Evolutionary conservation across 345 rosid species (phyloP).

Genomic region (Lepidium sativum): DNA sequence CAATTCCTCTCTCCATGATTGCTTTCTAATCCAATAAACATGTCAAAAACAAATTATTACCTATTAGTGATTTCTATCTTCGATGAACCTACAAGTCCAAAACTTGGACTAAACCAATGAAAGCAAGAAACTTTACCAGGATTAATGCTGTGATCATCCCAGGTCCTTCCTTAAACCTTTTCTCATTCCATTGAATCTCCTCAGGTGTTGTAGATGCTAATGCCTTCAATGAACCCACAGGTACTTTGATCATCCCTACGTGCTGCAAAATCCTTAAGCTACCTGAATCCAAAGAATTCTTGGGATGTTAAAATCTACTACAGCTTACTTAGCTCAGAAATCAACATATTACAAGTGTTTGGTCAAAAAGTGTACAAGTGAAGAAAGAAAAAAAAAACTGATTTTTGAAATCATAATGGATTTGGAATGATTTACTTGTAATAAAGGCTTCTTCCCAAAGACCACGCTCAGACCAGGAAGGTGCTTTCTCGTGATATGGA

Average conservation of each 20-base stretch:
- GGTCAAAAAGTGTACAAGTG: background rate
- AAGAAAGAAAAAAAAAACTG: background rate
- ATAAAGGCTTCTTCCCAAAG: constrained; percentile 73
- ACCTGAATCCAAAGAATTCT: constrained; percentile 30
- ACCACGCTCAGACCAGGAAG: constrained; percentile 50
- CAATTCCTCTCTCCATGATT: constrained; percentile 43
- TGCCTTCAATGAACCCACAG: constrained; percentile 34
- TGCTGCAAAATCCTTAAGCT: constrained; percentile 74
- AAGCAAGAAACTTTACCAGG: constrained; percentile 34
- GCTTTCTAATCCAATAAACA: constrained; percentile 33
- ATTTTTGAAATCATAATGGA: background rate
- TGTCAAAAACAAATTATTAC: background rate
- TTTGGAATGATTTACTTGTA: constrained; percentile 39
- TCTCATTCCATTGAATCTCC: constrained; percentile 58
- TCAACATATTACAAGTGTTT: background rate
- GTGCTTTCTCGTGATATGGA: constrained; percentile 50
- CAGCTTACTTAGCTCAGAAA: background rate
- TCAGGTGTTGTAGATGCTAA: constrained; percentile 31
- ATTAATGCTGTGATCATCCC: constrained; percentile 53
- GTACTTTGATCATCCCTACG: constrained; percentile 49
- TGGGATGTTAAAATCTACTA: background rate
- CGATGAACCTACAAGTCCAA: background rate
- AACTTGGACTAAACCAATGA: constrained; percentile 7
- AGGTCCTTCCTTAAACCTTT: constrained; percentile 41
- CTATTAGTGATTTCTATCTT: background rate